Base-by-base conservation (phyloP, 2,329 filamentous ascomycete genomes). In the Chaetothyriales sp. region DNA sequence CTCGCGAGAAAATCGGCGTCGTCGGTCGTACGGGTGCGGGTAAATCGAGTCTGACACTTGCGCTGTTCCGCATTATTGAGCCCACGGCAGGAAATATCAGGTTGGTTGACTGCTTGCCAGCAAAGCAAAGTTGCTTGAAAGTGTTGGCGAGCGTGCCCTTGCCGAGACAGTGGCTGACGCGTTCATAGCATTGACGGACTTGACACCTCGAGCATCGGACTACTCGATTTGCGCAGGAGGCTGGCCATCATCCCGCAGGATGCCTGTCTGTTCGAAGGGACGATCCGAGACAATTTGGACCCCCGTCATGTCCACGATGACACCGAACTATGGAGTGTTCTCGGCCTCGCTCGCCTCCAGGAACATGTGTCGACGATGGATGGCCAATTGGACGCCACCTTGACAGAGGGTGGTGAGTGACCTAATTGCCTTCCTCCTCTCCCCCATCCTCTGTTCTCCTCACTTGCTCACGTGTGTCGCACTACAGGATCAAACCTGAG, bases 171-270 rank as follows among this genome's bases (percentile, higher is more conserved):
- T 53, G 50, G 53, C 46, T 32, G 43, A 46, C 22, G 28, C 22
- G 7, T 7, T 12, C 50, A 45, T 43, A 84, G 80, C 60, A 95
- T 98, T 62, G 92, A 98, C 68, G 77, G 79, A 45, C 71, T 98
- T 49, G 85, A 95, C 68, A 95, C 92, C 10, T 90, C 86, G 49
- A 80, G 79, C 2, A 95, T 98, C 62, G 92, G 92, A 2, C 71
- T 98, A 49, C 70, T 94, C 49, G 92, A 98, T 66, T 76, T 98
- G 50, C 81, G 92, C 50, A 79, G 89, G 50, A 82, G 92, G 52
- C 74, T 98, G 46, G 90, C 92, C 50, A 98, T 98, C 63, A 98
- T 98, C 59, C 92, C 93, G 3, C 92, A 98, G 66, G 93, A 98
- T 68, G 90, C 92, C 26, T 90, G 90, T 56, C 78, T 98, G 55